A percentile compares a stretch with the other conserved stretches of the same genome.
These are phyloP conservation scores for Alternaria infectoria DNA, from an alignment of 2,329 filamentous ascomycete species.

Conservation along the genomic window DNA sequence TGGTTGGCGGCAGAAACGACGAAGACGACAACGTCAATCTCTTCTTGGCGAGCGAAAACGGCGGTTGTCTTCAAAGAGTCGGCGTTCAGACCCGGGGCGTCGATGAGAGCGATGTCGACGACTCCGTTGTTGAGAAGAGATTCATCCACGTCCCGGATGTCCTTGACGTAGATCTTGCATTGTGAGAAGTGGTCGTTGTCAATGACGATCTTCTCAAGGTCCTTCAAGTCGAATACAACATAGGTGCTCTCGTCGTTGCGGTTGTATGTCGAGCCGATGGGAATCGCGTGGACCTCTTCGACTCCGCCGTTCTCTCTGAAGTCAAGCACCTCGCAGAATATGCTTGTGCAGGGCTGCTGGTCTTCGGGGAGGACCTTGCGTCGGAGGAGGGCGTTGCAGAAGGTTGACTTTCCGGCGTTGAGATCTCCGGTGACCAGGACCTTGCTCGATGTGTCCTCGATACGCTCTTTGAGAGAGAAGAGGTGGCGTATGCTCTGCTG, in stretches of 20 bases:
- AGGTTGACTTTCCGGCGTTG: constrained; percentile 97
- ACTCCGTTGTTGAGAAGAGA: constrained; percentile 96
- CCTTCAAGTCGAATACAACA: constrained; percentile 77
- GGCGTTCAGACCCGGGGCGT: constrained; percentile 92
- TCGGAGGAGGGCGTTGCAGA: constrained; percentile 94
- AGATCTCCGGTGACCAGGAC: constrained; percentile 94
- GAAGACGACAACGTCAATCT: constrained; percentile 98
- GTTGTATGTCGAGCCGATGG: constrained; percentile 79
- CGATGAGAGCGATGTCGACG: constrained; percentile 96
- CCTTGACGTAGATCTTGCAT: constrained; percentile 96
- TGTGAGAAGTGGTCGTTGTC: constrained; percentile 89
- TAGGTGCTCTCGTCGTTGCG: constrained; percentile 94
- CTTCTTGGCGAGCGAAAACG: constrained; percentile 94
- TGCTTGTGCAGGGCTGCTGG: constrained; percentile 96
- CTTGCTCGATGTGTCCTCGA: constrained; percentile 97
- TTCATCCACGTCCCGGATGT: constrained; percentile 86
- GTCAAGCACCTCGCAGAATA: constrained; percentile 97
- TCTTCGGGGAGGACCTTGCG: constrained; percentile 94
- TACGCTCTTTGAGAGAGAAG: constrained; percentile 83
- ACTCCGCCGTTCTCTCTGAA: constrained; percentile 86
- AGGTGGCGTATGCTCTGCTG: constrained; percentile 92
- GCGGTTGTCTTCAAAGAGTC: constrained; percentile 97
- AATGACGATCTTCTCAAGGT: constrained; percentile 86
- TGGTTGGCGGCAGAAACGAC: constrained; percentile 98
- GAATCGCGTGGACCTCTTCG: constrained; percentile 95